phyloP scores from a whole-genome alignment of 1,284 basidiomycete species.

The Lignosus rhinocerotis region DNA sequence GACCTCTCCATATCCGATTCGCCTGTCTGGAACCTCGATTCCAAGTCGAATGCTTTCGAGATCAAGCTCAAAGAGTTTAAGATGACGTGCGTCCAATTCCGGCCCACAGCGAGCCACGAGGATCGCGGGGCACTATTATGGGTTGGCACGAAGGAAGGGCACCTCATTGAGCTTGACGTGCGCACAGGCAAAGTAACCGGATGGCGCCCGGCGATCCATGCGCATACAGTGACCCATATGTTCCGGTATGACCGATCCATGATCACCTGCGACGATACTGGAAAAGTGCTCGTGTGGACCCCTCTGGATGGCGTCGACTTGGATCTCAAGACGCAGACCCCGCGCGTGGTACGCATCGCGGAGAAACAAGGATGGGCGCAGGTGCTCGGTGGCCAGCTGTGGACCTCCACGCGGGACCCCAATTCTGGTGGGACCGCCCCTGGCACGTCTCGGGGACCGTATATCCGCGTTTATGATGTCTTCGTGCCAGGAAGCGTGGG shows the following conservation, averaged over 20 bases:
- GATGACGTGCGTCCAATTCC: constrained; percentile 77
- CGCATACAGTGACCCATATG: constrained; percentile 68
- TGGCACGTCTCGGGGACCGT: constrained; percentile 57
- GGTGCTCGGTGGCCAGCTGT: constrained; percentile 73
- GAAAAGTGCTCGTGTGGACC: constrained; percentile 78
- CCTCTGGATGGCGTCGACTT: constrained; percentile 42
- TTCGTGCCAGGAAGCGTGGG: constrained; percentile 51
- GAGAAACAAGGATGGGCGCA: constrained; percentile 83
- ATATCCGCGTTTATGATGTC: constrained; percentile 80
- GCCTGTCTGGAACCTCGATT: constrained; percentile 57
- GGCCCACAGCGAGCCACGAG: constrained; percentile 43
- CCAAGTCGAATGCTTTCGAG: constrained; percentile 56
- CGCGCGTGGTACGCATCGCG: constrained; percentile 70
- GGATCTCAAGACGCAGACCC: constrained; percentile 44
- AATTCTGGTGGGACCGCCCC: constrained; percentile 39
- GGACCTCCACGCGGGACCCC: constrained; percentile 71
- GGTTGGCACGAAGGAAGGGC: constrained; percentile 89
- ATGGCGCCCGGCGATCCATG: constrained; percentile 62
- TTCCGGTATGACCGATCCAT: constrained; percentile 69
- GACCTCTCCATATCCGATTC: constrained; percentile 51
- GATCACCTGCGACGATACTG: constrained; percentile 80
- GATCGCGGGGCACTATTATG: constrained; percentile 61
- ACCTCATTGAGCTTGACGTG: constrained; percentile 80
- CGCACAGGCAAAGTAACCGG: constrained; percentile 56
- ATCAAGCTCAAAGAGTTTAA: constrained; percentile 63